Base-by-base conservation (phyloP, 2,329 filamentous ascomycete genomes). In the Alternaria ethzedia region DNA sequence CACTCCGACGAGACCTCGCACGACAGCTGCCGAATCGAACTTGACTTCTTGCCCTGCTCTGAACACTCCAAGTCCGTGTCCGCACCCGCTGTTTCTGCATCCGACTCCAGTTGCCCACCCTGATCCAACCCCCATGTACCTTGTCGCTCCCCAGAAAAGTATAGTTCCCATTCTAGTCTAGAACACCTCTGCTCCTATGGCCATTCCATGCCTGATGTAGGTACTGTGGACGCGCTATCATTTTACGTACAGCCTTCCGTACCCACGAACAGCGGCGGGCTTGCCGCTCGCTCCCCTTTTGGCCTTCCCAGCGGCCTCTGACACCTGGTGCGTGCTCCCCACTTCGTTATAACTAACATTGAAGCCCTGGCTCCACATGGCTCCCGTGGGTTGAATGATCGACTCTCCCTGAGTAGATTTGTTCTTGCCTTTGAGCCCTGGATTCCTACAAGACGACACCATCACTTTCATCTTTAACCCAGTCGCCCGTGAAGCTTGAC, bases 291-390 rank as follows among this genome's bases (percentile, higher is more conserved):
- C 72, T 73, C 67, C 65, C 66, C 57, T 67, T 71, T 74, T 67
- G 67, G 66, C 17, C 57, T 64, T 61, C 36, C 59, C 67, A 57
- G 66, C 69, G 66, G 66, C 61, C 54, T 72, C 67, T 69, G 67
- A 74, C 74, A 69, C 72, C 44, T 78, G 76, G 76, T 78, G 67
- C 75, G 78, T 79, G 77, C 76, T 72, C 66, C 57, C 61, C 61
- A 68, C 60, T 65, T 69, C 59, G 63, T 63, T 70, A 69, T 70
- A 73, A 72, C 70, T 71, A 63, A 72, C 61, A 54, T 70, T 65
- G 63, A 60, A 61, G 63, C 66, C 73, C 68, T 64, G 70, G 63
- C 70, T 74, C 75, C 73, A 75, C 69, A 71, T 74, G 59, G 72
- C 65, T 71, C 66, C 67, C 67, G 67, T 44, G 57, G 66, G 58